Evolutionary conservation across 257 asterid genomes (phyloP).

Genomic region (Nicotiana sylvestris): DNA sequence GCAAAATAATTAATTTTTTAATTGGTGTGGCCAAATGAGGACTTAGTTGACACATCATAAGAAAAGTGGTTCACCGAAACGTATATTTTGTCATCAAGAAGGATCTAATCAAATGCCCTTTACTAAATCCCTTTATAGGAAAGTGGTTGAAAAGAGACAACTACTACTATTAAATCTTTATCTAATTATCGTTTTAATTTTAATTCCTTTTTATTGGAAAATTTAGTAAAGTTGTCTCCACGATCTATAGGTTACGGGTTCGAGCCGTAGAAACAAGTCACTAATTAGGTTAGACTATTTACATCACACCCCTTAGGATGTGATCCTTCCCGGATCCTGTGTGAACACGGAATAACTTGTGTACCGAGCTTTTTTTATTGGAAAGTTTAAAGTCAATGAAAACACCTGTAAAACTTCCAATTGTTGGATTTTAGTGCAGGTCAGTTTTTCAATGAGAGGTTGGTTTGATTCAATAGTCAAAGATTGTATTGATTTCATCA

Average conservation of each 20-base stretch:
- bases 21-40: not conserved
- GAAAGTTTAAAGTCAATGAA: not conserved
- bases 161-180: not conserved
- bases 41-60: not conserved
- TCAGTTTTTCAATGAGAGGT: not conserved
- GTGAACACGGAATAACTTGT: too few relatives aligned
- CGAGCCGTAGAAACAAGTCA: rapidly evolving
- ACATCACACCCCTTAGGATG: too few relatives aligned
- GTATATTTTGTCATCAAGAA: not conserved
- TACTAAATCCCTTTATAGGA: not conserved
- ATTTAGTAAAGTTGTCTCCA: too few relatives aligned
- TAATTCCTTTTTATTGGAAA: too few relatives aligned
- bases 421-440: not conserved
- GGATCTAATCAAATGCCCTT: not conserved
- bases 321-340: rapidly evolving
- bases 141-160: slow-evolving; percentile 10
- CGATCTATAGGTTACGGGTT: too few relatives aligned
- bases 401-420: not conserved
- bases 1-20: not conserved
- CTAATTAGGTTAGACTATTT: too few relatives aligned
- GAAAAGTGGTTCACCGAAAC: slow-evolving; percentile 10
- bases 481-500: not conserved
- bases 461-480: not conserved
- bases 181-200: not conserved
- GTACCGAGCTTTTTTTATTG: not conserved